These are phyloP conservation scores for Lablab purpureus DNA, from an alignment of 306 rosid genomes.

Conservation along the genomic window DNA sequence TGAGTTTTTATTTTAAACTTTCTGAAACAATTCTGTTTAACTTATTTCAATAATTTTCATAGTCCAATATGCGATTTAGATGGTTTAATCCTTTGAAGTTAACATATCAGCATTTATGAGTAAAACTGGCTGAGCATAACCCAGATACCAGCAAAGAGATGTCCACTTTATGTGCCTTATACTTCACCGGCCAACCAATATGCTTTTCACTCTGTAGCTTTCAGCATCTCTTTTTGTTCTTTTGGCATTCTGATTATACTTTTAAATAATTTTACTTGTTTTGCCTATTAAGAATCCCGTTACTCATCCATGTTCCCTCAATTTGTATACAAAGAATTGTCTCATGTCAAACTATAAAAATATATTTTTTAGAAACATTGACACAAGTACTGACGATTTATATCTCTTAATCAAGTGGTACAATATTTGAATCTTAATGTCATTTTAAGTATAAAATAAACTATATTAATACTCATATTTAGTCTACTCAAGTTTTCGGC, in stretches of 20 bases:
- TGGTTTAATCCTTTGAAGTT: not conserved
- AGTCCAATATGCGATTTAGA: not conserved
- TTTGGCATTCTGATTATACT: not conserved
- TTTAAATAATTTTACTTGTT: not conserved
- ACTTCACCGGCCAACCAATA: not conserved
- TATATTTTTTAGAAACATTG: no score
- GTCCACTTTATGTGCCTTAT: conserved; percentile 10
- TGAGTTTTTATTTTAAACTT: not conserved
- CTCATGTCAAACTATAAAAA: not conserved
- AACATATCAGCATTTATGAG: not conserved
- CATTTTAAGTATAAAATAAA: no score
- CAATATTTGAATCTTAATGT: no score
- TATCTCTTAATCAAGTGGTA: no score
- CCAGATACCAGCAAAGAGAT: not conserved
- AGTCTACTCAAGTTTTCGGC: no score
- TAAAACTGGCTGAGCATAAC: not conserved
- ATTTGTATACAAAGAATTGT: not conserved
- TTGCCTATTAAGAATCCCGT: conserved; percentile 1
- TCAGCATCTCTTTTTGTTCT: conserved; percentile 25
- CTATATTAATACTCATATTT: no score
- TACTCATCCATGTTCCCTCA: not conserved
- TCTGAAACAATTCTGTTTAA: not conserved
- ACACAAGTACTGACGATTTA: no score
- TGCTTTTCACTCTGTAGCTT: not conserved
- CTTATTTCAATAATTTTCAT: not conserved